Evolutionary conservation across 805 yeast species (phyloP).

Genomic region (Cyberlindnera amylophila): DNA sequence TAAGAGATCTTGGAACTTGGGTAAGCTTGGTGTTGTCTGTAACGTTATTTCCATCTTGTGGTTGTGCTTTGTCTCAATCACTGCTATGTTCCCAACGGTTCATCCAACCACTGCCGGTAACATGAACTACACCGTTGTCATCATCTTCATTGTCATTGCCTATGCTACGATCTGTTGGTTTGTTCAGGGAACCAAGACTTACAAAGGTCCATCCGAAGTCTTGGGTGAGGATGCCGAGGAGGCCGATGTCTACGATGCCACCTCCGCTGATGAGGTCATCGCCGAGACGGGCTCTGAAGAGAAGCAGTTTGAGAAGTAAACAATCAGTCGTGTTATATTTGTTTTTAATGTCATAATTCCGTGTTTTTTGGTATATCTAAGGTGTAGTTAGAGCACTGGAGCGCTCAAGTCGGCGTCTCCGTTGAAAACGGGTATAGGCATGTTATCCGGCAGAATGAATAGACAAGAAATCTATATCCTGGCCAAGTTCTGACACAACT

Average conservation of each 20-base stretch:
- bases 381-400: too few species aligned
- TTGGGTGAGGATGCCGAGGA: constrained; percentile 9
- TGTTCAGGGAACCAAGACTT: constrained; percentile 27
- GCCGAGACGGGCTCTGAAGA: background rate
- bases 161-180: constrained; percentile 25
- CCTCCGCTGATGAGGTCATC: constrained; percentile 5
- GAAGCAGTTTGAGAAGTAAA: background rate
- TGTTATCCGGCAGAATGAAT: too few species aligned
- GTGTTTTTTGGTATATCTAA: too few species aligned
- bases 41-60: constrained; percentile 22
- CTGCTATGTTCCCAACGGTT: constrained; percentile 26
- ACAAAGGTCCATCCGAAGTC: constrained; percentile 26
- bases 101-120: constrained; percentile 24
- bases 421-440: too few species aligned
- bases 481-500: too few species aligned
- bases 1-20: constrained; percentile 27
- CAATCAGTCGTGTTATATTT: background rate
- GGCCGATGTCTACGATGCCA: constrained; percentile 12
- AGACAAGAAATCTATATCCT: too few species aligned
- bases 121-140: constrained; percentile 29
- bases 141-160: constrained; percentile 22
- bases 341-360: background rate
- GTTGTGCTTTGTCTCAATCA: constrained; percentile 24
- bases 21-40: constrained; percentile 20
- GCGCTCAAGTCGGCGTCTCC: too few species aligned